Percentiles rank a stretch among this genome's conserved stretches.
phyloP scores from a whole-genome alignment of 345 rosid species.

The Atalantia buxifolia region DNA sequence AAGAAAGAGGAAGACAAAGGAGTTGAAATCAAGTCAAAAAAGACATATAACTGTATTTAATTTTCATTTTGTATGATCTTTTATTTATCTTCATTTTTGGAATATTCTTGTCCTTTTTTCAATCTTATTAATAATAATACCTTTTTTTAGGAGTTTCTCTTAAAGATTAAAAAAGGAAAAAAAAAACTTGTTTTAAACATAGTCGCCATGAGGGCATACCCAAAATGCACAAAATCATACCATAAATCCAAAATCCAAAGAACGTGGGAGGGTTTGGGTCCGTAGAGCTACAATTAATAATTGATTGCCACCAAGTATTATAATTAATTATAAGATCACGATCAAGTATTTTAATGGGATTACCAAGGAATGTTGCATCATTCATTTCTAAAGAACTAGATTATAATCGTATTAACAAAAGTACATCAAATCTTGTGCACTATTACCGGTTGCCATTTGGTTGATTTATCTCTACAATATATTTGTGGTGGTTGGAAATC shows the following conservation, averaged over 20 bases:
- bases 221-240: not conserved
- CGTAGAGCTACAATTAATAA: not conserved
- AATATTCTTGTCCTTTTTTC: too few species aligned
- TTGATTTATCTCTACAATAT: not conserved
- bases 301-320: not conserved
- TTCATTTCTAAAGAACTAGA: not conserved
- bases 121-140: too few species aligned
- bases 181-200: not conserved
- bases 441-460: not conserved
- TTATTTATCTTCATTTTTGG: too few species aligned
- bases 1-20: too few species aligned
- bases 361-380: slow-evolving; percentile 20
- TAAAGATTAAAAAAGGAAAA: too few species aligned
- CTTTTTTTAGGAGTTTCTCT: too few species aligned
- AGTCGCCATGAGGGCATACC: not conserved
- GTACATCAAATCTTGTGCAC: slow-evolving; percentile 12
- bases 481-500: slow-evolving; percentile 9
- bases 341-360: slow-evolving; percentile 13
- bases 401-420: not conserved
- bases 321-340: slow-evolving; percentile 17
- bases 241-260: slow-evolving; percentile 1
- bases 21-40: too few species aligned
- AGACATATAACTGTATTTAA: too few species aligned
- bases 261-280: not conserved
- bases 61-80: too few species aligned